A percentile compares a stretch with the other conserved stretches of the same genome.
Conservation (phyloP, 257 asterid species). For the Buddleja alternifolia region DNA sequence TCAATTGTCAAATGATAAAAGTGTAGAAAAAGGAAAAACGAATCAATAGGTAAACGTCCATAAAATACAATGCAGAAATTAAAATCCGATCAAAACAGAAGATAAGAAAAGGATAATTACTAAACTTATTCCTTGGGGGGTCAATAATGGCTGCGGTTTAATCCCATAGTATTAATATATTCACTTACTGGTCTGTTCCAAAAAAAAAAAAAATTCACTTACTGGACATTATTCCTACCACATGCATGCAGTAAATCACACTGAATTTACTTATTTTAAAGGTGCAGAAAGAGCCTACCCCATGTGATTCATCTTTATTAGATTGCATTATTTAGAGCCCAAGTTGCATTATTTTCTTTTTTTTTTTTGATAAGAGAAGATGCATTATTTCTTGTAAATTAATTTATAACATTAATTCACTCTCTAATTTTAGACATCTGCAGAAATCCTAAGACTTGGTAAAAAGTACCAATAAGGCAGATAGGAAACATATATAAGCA, state of each 20-base stretch:
- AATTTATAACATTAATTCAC: constrained; percentile 12
- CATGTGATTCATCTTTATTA: neutral
- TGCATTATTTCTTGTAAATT: neutral
- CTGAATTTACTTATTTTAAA: constrained; percentile 6
- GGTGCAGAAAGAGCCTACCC: neutral
- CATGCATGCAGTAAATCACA: neutral
- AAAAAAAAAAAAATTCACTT: too few relatives aligned
- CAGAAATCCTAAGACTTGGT: constrained; percentile 1
- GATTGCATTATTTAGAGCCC: constrained; percentile 11
- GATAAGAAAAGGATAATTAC: too few relatives aligned
- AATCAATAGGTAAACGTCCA: too few relatives aligned
- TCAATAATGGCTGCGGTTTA: constrained; percentile 17
- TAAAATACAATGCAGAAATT: too few relatives aligned
- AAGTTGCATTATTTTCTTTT: constrained; percentile 2
- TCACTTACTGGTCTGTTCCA: too few relatives aligned
- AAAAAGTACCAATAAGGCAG: constrained; percentile 11
- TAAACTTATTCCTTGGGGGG: too few relatives aligned
- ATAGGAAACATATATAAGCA: constrained; percentile 32
- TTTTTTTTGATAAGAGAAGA: too few relatives aligned
- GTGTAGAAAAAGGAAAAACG: too few relatives aligned
- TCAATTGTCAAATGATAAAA: too few relatives aligned
- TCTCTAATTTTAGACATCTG: constrained; percentile 23
- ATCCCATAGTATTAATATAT: too few relatives aligned
- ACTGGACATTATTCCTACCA: neutral
- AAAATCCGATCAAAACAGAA: too few relatives aligned